These are phyloP conservation scores for Onygena corvina DNA, from an alignment of 2,329 filamentous ascomycete genomes.

Conservation along the genomic window DNA sequence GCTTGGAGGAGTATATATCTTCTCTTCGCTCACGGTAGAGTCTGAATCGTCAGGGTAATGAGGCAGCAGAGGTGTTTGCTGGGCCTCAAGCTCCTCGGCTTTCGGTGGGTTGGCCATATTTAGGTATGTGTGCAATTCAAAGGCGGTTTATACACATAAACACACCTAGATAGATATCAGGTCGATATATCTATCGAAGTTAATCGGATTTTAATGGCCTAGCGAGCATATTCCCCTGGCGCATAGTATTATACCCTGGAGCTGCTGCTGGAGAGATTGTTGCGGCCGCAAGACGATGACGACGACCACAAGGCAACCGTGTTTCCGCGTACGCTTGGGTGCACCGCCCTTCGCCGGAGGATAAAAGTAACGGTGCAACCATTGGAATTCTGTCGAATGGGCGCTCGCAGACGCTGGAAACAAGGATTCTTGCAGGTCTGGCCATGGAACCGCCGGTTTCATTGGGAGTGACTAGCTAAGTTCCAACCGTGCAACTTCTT, in stretches of 20 bases:
- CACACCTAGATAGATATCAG: neutral
- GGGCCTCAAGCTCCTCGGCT: neutral
- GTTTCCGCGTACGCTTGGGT: neutral
- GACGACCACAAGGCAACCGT: neutral
- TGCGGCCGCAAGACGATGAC: constrained; percentile 1
- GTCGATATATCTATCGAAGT: neutral
- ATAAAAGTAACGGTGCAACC: neutral
- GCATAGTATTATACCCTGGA: neutral
- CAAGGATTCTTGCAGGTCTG: no score
- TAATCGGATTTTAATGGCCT: neutral
- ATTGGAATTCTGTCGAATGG: no score
- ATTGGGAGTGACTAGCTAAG: no score
- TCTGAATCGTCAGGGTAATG: constrained; percentile 5
- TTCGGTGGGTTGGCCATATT: neutral
- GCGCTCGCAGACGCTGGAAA: no score
- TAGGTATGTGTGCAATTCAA: neutral
- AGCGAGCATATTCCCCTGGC: neutral
- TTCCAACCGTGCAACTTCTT: no score
- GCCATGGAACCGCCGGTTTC: no score
- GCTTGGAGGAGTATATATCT: constrained; percentile 6
- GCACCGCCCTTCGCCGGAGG: neutral
- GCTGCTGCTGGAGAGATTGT: neutral
- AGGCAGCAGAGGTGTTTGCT: neutral
- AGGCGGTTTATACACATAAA: neutral
- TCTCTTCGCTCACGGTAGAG: constrained; percentile 1